These are phyloP conservation scores for Sporothrix humicola DNA, from an alignment of 2,329 filamentous ascomycete genomes.

Conservation along the genomic window DNA sequence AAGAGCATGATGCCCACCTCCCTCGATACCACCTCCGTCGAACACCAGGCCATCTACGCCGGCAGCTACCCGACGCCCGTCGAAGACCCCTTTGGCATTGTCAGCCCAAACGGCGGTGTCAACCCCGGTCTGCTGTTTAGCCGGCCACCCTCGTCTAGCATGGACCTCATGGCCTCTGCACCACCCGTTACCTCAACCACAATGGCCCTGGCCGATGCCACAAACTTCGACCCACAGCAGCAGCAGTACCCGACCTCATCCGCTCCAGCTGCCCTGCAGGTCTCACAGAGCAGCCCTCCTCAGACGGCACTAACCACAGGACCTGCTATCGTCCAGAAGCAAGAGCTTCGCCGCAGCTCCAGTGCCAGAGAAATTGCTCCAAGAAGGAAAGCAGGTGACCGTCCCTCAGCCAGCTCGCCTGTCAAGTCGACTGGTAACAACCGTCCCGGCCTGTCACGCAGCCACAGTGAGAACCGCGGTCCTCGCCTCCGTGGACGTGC, in stretches of 20 bases:
- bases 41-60: conserved; percentile 49
- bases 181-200: conserved; percentile 25
- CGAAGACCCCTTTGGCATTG: conserved; percentile 59
- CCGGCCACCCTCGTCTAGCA: conserved; percentile 55
- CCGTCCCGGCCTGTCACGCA: conserved; percentile 59
- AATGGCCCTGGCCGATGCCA: conserved; percentile 23
- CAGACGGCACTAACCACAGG: conserved; percentile 41
- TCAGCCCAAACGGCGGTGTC: conserved; percentile 56
- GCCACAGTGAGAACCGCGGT: conserved; percentile 59
- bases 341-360: conserved; percentile 52
- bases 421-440: conserved; percentile 51
- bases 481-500: conserved; percentile 51
- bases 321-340: conserved; percentile 43
- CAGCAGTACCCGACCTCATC: conserved; percentile 40
- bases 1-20: conserved; percentile 52
- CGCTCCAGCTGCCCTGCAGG: conserved; percentile 35
- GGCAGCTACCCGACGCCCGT: conserved; percentile 52
- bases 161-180: conserved; percentile 47
- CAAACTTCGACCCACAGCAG: conserved; percentile 38
- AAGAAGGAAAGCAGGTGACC: conserved; percentile 51
- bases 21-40: conserved; percentile 48
- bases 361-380: conserved; percentile 53
- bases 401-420: conserved; percentile 55
- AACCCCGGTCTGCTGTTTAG: conserved; percentile 65
- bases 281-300: conserved; percentile 40